phyloP scores from a whole-genome alignment of 2,329 filamentous ascomycete genomes.

The Emericellopsis cladophorae region DNA sequence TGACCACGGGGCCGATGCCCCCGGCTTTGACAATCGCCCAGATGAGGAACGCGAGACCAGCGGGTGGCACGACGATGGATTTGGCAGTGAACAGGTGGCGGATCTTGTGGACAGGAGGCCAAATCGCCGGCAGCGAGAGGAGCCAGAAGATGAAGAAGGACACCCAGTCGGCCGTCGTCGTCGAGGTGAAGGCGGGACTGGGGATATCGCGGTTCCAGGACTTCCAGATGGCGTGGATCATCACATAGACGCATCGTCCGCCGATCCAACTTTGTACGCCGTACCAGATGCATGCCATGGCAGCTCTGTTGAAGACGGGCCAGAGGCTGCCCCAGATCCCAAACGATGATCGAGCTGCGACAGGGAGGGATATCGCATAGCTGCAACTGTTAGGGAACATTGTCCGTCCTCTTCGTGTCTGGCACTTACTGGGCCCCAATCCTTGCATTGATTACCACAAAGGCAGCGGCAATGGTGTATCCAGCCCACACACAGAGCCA shows the following conservation, averaged over 20 bases:
- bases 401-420: no score
- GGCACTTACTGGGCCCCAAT: slow-evolving; percentile 48
- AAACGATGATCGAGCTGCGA: slow-evolving; percentile 65
- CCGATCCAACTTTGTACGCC: slow-evolving; percentile 80
- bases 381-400: slow-evolving; percentile 16
- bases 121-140: slow-evolving; percentile 68
- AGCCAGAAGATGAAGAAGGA: slow-evolving; percentile 86
- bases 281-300: slow-evolving; percentile 81
- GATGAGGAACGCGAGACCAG: slow-evolving; percentile 76
- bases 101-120: slow-evolving; percentile 81
- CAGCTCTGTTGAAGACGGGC: slow-evolving; percentile 83
- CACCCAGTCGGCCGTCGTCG: slow-evolving; percentile 61
- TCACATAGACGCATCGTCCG: slow-evolving; percentile 72
- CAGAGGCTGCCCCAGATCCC: slow-evolving; percentile 83
- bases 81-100: slow-evolving; percentile 88
- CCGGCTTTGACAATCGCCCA: slow-evolving; percentile 76
- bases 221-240: slow-evolving; percentile 78
- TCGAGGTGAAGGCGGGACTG: slow-evolving; percentile 42
- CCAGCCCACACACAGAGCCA: slow-evolving; percentile 84
- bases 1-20: slow-evolving; percentile 72
- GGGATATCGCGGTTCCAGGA: slow-evolving; percentile 48
- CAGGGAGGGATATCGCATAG: slow-evolving; percentile 85
- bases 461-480: slow-evolving; percentile 63
- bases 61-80: slow-evolving; percentile 68
- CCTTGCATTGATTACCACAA: slow-evolving; percentile 66